These are phyloP conservation scores for Pulveroboletus sp. DNA, from an alignment of 768 basidiomycete genomes.

Conservation along the genomic window DNA sequence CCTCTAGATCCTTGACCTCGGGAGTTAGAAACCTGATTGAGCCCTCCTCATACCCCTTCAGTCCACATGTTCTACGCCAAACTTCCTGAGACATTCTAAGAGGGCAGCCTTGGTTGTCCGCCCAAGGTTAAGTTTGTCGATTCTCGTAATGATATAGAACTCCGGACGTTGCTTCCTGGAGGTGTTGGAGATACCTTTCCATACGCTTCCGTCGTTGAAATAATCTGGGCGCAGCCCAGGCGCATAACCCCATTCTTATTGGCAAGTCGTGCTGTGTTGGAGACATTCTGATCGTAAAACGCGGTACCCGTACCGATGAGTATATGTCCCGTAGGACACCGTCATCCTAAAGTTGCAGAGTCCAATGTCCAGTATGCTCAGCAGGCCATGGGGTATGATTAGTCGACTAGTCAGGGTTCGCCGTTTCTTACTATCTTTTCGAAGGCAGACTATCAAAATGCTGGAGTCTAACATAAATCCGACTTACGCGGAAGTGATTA, in stretches of 20 bases:
- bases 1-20: not conserved
- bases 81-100: not conserved
- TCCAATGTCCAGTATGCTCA: too few species aligned
- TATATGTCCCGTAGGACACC: too few species aligned
- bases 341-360: too few species aligned
- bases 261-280: not conserved
- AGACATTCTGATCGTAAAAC: not conserved
- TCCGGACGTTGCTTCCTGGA: not conserved
- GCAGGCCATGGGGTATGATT: too few species aligned
- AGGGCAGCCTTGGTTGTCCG: not conserved
- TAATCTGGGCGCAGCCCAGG: conserved; percentile 4
- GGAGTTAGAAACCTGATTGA: conserved; percentile 3
- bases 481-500: too few species aligned
- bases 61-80: not conserved
- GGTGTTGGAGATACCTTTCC: not conserved
- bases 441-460: too few species aligned
- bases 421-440: not conserved
- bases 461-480: too few species aligned
- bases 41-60: conserved; percentile 5
- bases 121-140: not conserved
- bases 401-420: not conserved
- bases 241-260: not conserved
- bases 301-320: not conserved
- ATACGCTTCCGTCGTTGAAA: conserved; percentile 4
- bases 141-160: not conserved